Percentiles rank a stretch among this genome's conserved stretches.
Conservation (phyloP, 345 rosid genomes). For the Ceriops zippeliana region DNA sequence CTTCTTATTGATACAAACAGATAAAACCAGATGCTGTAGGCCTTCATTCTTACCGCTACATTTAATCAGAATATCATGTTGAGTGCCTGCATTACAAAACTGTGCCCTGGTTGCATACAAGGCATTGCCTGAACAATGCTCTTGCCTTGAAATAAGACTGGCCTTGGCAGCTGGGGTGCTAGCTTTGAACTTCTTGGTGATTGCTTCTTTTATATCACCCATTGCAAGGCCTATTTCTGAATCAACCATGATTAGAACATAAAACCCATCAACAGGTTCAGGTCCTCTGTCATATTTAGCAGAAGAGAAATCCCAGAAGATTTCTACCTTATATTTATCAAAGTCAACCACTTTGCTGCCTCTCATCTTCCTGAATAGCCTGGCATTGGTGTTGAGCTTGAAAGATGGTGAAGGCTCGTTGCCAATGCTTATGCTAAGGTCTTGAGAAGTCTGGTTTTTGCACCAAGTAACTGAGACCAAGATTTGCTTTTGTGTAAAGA, state of each 20-base stretch:
- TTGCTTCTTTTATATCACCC: slow-evolving; percentile 49
- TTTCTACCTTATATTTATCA: slow-evolving; percentile 46
- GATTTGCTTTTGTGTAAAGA: slow-evolving; percentile 35
- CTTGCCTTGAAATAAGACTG: slow-evolving; percentile 56
- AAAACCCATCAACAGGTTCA: slow-evolving; percentile 65
- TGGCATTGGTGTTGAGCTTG: slow-evolving; percentile 56
- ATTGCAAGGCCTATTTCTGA: slow-evolving; percentile 57
- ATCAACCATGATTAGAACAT: slow-evolving; percentile 59
- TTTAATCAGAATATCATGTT: slow-evolving; percentile 66
- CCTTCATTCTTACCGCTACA: slow-evolving; percentile 61
- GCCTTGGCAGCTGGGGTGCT: slow-evolving; percentile 24
- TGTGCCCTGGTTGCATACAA: slow-evolving; percentile 63
- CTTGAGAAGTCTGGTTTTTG: slow-evolving; percentile 45
- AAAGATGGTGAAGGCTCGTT: slow-evolving; percentile 49
- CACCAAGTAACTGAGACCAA: slow-evolving; percentile 48
- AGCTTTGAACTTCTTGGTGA: slow-evolving; percentile 37
- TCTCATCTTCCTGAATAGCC: slow-evolving; percentile 70
- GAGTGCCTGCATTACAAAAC: slow-evolving; percentile 50
- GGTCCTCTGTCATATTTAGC: slow-evolving; percentile 61
- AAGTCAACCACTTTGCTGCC: slow-evolving; percentile 63
- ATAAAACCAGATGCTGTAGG: slow-evolving; percentile 52
- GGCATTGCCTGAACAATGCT: slow-evolving; percentile 68
- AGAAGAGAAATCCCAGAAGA: slow-evolving; percentile 74
- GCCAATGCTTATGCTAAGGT: slow-evolving; percentile 53
- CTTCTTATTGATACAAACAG: slow-evolving; percentile 68